Evolutionary conservation across 305 asterid species (phyloP), one percentile per base, ranked within the genome.

Genomic region (Salvia sclarea): DNA sequence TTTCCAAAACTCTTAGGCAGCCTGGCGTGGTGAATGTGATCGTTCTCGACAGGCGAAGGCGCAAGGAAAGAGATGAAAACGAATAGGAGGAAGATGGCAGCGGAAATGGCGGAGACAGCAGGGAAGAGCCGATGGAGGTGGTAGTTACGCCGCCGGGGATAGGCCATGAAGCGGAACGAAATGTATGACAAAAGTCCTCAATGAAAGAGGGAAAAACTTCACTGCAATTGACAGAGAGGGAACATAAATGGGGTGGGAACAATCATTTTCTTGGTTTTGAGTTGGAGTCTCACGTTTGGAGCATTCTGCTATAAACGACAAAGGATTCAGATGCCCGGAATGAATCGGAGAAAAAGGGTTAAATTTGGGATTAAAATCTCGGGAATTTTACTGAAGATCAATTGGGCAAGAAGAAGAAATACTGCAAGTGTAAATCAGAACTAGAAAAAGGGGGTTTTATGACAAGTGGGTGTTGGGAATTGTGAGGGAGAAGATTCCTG

Each of bases 131-230:
- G 92, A 73, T 64, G 75, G 35, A 77, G 84, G 58, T 79, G 35
- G 53, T 78, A 88, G 80, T 74, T 88, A 66, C 98, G 97, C 83
- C 98, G 92, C 84, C 98, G 92, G 31, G 77, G 84, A 41, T 79
- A 30, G 63, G 87, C 88, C 97, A 93, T 93, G 45, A 20, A 9
- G 73, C 75, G 61, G 49, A 35, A 54, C 16, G 52, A n/a, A 68
- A 54, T 37, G 14, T n/a, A 28, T 16, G 73, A 49, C 35, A 68
- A 68, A 60, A 53, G 30, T 54, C 67, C 66, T 48, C 64, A 67
- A 67, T 47, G 55, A 44, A 61, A n/a, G 48, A 38, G 49, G 65
- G 74, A 25, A 55, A 13, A 74, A 18, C 21, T 66, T 33, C 14
- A 64, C 55, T 49, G 31, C 11, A 47, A 66, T 61, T 66, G 70